Percentiles rank a stretch among this genome's conserved stretches.
Evolutionary conservation across 345 rosid species (phyloP).

Genomic region (Camelina hispida): DNA sequence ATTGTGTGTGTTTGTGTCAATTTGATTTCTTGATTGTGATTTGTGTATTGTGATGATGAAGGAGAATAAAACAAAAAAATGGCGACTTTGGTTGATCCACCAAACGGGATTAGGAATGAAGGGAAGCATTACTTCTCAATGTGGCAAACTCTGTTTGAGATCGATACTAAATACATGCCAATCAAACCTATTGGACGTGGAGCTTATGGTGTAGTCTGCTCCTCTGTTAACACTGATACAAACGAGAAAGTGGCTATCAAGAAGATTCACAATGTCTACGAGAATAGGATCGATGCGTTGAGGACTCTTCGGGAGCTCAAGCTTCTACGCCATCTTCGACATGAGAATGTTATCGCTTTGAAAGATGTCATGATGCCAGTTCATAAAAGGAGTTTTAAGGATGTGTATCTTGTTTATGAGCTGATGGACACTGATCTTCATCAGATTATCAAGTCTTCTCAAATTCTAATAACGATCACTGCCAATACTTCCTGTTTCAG

Average conservation of each 20-base stretch:
- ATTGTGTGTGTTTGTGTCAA: neutral
- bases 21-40: neutral
- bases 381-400: slow-evolving; percentile 68
- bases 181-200: slow-evolving; percentile 87
- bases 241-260: slow-evolving; percentile 82
- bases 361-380: slow-evolving; percentile 85
- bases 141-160: slow-evolving; percentile 87
- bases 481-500: slow-evolving; percentile 86
- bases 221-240: slow-evolving; percentile 67
- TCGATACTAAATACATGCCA: slow-evolving; percentile 80
- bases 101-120: slow-evolving; percentile 56
- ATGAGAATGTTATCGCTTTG: slow-evolving; percentile 79
- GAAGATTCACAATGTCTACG: slow-evolving; percentile 77
- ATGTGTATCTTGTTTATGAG: slow-evolving; percentile 87
- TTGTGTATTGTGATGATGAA: slow-evolving; percentile 28
- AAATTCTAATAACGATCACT: slow-evolving; percentile 73
- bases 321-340: slow-evolving; percentile 78
- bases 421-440: slow-evolving; percentile 88
- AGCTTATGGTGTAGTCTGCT: slow-evolving; percentile 81
- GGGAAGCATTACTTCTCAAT: slow-evolving; percentile 82
- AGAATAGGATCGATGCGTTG: slow-evolving; percentile 70
- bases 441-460: slow-evolving; percentile 87
- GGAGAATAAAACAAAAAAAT: slow-evolving; percentile 38
- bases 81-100: slow-evolving; percentile 89
- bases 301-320: slow-evolving; percentile 82